A percentile compares a stretch with the other conserved stretches of the same genome.
phyloP scores from a whole-genome alignment of 2,329 filamentous ascomycete genomes.

The Paraphaeosphaeria sporulosa region DNA sequence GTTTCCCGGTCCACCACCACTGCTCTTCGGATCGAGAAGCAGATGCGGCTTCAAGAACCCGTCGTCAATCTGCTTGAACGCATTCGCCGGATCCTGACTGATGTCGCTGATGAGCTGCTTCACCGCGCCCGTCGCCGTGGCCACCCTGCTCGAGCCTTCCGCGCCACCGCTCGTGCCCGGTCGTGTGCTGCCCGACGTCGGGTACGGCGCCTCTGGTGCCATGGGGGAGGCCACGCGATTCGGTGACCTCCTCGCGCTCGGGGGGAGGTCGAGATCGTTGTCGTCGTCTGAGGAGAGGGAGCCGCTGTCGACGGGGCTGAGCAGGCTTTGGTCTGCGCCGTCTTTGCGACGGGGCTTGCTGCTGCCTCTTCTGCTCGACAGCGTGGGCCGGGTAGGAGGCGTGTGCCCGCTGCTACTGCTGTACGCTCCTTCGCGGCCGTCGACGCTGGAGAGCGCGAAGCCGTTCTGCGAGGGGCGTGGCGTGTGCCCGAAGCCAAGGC shows the following conservation, averaged over 20 bases:
- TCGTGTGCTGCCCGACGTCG: slow-evolving; percentile 48
- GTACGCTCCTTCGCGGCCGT: slow-evolving; percentile 63
- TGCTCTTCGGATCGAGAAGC: slow-evolving; percentile 71
- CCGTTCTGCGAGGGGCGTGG: slow-evolving; percentile 66
- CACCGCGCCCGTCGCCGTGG: slow-evolving; percentile 80
- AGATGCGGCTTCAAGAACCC: slow-evolving; percentile 94
- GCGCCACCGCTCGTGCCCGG: slow-evolving; percentile 24
- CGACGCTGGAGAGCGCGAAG: slow-evolving; percentile 62
- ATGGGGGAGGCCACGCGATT: slow-evolving; percentile 44
- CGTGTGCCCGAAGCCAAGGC: slow-evolving; percentile 77
- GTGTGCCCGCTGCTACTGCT: slow-evolving; percentile 65
- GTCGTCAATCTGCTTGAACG: slow-evolving; percentile 93
- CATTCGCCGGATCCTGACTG: slow-evolving; percentile 84
- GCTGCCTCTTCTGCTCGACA: slow-evolving; percentile 61
- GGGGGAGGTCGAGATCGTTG: slow-evolving; percentile 65
- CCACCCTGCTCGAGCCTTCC: slow-evolving; percentile 37
- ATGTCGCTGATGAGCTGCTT: slow-evolving; percentile 79
- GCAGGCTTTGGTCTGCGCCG: slow-evolving; percentile 62
- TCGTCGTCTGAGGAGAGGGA: slow-evolving; percentile 56
- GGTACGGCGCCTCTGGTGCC: slow-evolving; percentile 43
- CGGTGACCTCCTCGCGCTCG: slow-evolving; percentile 60
- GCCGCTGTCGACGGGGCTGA: slow-evolving; percentile 57
- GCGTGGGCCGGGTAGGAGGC: slow-evolving; percentile 49
- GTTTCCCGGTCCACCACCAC: slow-evolving; percentile 43
- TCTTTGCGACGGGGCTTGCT: slow-evolving; percentile 57